Base-by-base conservation (phyloP, 2,329 filamentous ascomycete genomes). In the Monilinia laxa region DNA sequence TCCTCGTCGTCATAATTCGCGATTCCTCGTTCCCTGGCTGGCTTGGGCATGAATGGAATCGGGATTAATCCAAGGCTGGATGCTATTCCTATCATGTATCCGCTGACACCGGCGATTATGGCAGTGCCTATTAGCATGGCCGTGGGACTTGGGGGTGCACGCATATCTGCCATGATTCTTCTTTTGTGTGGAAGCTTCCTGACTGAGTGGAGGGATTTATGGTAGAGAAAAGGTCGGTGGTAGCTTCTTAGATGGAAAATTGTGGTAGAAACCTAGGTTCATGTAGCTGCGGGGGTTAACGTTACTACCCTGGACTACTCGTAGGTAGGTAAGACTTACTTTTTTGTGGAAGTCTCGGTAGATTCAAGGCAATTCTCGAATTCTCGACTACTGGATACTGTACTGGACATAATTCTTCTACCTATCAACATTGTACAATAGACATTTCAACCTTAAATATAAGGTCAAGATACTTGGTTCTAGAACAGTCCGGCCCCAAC, bases 61-160 rank as follows among this genome's bases (percentile, higher is more conserved):
- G 87, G 83, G 79, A 93, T 93, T 68, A 96, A 80, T 70, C 91
- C 92, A 18, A 97, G 84, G 49, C 85, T 85, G 25, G 85, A 83
- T 23, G 83, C 87, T 68, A 96, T 80, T 70, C 92, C 93, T 25
- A 97, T 84, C 66, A 93, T 86, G 79, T 94, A 96, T 73, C 93
- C 93, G 1, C 87, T 85, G 64, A 95, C 77, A 71, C 91, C 87
- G 70, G 89, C 85, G 66, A 94, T 80, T 69, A 96, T 84, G 70
- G 88, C 88, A 23, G 91, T 93, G 65, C 88, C 87, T 70, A 94
- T 80, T 56, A 93, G 81, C 67, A 93, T 82, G 68, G 86, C 84
- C 12, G 72, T 25, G 3, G 72, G 70, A 0, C 73, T 72, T 7
- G 75, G 75, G 9, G 71, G 70, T 47, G 70, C 31, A 18, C 71